Evolutionary conservation across 768 basidiomycete genomes (phyloP).

Genomic region (Cyclocybe cylindracea): DNA sequence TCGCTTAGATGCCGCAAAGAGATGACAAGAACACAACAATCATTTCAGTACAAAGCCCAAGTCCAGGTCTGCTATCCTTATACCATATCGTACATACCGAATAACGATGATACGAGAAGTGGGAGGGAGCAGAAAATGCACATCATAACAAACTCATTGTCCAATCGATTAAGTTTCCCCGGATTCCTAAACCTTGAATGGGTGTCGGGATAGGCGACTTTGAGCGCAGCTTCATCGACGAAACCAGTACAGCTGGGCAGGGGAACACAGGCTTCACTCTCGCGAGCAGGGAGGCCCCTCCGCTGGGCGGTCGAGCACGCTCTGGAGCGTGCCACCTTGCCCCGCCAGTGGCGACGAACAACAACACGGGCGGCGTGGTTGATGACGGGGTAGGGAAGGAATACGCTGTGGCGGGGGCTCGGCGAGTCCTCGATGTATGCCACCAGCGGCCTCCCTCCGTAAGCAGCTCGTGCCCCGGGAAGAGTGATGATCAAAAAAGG

Average conservation of each 20-base stretch:
- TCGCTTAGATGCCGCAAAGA: too few species aligned
- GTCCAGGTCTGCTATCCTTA: too few species aligned
- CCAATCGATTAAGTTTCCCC: neutral
- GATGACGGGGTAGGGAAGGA: slow-evolving; percentile 84
- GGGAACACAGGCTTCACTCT: slow-evolving; percentile 76
- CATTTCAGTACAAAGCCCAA: too few species aligned
- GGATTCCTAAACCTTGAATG: slow-evolving; percentile 53
- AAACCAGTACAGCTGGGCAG: slow-evolving; percentile 95
- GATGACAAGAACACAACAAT: too few species aligned
- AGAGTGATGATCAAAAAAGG: too few species aligned
- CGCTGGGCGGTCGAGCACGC: slow-evolving; percentile 81
- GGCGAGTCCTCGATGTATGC: slow-evolving; percentile 88
- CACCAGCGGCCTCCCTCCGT: slow-evolving; percentile 89
- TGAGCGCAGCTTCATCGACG: slow-evolving; percentile 76
- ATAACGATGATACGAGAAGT: too few species aligned
- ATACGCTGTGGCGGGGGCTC: slow-evolving; percentile 90
- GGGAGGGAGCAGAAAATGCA: neutral
- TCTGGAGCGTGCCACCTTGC: slow-evolving; percentile 71
- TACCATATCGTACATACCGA: too few species aligned
- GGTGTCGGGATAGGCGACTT: slow-evolving; percentile 58
- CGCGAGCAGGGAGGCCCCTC: slow-evolving; percentile 78
- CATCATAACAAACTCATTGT: neutral
- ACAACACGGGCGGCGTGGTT: slow-evolving; percentile 87
- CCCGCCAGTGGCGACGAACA: slow-evolving; percentile 86
- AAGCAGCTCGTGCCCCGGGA: slow-evolving; percentile 89